Evolutionary conservation across 257 asterid genomes (phyloP).

Genomic region (Gentiana dahurica): DNA sequence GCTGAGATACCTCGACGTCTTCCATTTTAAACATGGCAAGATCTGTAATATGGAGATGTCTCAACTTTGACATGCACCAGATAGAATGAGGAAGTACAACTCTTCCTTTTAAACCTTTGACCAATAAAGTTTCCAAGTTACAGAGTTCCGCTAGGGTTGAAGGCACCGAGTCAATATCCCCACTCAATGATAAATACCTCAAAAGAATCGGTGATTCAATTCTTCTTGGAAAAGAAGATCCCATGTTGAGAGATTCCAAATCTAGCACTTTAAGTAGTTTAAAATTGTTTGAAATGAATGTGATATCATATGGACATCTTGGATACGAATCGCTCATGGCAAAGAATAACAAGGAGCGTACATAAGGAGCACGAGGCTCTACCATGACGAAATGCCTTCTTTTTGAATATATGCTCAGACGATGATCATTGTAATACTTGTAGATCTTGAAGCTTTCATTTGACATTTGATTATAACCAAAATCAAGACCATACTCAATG

Average conservation of each 20-base stretch:
- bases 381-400: not conserved
- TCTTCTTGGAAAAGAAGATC: not conserved
- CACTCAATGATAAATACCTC: not conserved
- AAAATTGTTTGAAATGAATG: not conserved
- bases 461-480: no score
- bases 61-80: not conserved
- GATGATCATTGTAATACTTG: not conserved
- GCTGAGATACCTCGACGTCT: not conserved
- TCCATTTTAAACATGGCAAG: not conserved
- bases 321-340: not conserved
- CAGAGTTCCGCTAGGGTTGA: not conserved
- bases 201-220: not conserved
- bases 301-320: not conserved
- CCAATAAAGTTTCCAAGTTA: not conserved
- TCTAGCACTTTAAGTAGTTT: not conserved
- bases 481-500: no score
- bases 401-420: not conserved
- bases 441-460: no score
- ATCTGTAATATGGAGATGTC: not conserved
- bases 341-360: constrained; percentile 1
- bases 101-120: constrained; percentile 4
- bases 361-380: not conserved
- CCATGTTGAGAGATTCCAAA: not conserved
- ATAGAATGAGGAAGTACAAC: not conserved
- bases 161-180: not conserved